Evolutionary conservation across 257 asterid genomes (phyloP).

Genomic region (Solanum virginianum): DNA sequence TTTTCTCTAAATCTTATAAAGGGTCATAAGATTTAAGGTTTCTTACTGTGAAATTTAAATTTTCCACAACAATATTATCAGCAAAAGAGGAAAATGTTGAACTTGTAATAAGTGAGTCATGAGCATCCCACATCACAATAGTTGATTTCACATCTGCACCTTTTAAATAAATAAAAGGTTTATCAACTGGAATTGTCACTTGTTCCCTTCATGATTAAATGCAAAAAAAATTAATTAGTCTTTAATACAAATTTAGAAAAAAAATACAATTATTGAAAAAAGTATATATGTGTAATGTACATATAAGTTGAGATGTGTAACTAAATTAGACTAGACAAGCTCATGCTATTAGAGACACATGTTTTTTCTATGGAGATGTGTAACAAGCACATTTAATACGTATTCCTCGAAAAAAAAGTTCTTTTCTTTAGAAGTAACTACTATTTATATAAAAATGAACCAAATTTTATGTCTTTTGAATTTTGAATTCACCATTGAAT

Average conservation of each 20-base stretch:
- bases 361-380: neutral
- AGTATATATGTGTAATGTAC: neutral
- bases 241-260: neutral
- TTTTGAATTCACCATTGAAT: neutral
- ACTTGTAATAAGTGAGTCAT: conserved; percentile 3
- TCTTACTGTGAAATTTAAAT: conserved; percentile 7
- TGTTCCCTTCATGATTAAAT: conserved; percentile 18
- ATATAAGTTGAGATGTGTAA: neutral
- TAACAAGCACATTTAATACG: too few species aligned
- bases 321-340: neutral
- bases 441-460: neutral
- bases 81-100: conserved; percentile 35
- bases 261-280: neutral
- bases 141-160: conserved; percentile 26
- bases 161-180: conserved; percentile 33
- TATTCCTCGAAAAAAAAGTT: too few species aligned
- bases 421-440: neutral
- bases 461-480: neutral
- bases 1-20: neutral
- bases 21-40: neutral
- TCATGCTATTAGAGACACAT: neutral
- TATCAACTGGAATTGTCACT: conserved; percentile 23
- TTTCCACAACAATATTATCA: conserved; percentile 16
- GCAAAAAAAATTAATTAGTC: neutral
- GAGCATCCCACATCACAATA: conserved; percentile 17